Conservation (phyloP, 2,329 filamentous ascomycete species). For the Aspergillus japonicus region DNA sequence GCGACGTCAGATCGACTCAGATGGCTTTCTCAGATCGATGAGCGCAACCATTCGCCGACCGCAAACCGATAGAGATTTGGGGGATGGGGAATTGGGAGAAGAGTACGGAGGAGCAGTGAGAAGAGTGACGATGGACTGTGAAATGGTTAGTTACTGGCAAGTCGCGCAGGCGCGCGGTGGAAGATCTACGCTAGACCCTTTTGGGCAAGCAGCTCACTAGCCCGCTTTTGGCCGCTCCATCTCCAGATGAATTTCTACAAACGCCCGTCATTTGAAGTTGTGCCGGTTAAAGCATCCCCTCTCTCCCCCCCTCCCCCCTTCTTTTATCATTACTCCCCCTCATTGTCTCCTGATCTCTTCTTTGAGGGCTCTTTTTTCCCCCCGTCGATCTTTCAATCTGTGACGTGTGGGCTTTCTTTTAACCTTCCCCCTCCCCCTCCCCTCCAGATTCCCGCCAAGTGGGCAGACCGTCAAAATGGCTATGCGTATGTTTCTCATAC, state of each 20-base stretch:
- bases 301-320: slow-evolving; percentile 24
- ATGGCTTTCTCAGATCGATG: not conserved
- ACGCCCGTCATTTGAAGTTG: slow-evolving; percentile 16
- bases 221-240: slow-evolving; percentile 25
- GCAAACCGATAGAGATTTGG: not conserved
- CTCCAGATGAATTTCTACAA: slow-evolving; percentile 36
- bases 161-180: slow-evolving; percentile 31
- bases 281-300: slow-evolving; percentile 6
- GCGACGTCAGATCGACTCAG: not conserved
- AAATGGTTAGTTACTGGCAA: slow-evolving; percentile 11
- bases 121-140: not conserved
- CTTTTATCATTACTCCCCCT: slow-evolving; percentile 16
- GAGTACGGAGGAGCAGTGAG: not conserved
- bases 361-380: slow-evolving; percentile 8
- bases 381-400: slow-evolving; percentile 10
- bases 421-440: slow-evolving; percentile 12
- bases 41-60: not conserved
- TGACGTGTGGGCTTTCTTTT: slow-evolving; percentile 5
- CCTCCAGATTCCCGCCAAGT: slow-evolving; percentile 26
- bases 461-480: slow-evolving; percentile 46
- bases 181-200: slow-evolving; percentile 34
- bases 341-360: slow-evolving; percentile 19
- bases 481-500: slow-evolving; percentile 45
- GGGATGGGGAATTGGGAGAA: not conserved
- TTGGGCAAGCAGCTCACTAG: slow-evolving; percentile 43